phyloP scores from a whole-genome alignment of 1,284 basidiomycete genomes.

The Calocybe gambosa region DNA sequence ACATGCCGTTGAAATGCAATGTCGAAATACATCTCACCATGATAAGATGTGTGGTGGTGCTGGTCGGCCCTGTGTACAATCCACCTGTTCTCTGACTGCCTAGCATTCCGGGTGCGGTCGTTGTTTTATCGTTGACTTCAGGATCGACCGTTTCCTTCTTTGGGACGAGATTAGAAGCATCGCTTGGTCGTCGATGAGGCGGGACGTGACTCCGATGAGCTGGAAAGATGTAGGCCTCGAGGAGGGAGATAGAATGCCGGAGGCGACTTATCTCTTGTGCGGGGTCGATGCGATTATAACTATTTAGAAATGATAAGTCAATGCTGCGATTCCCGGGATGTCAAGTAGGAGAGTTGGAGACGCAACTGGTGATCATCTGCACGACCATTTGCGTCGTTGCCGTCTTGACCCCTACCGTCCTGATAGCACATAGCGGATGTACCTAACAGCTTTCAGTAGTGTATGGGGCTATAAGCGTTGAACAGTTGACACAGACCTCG shows the following conservation, averaged over 20 bases:
- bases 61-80: conserved; percentile 68
- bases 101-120: conserved; percentile 54
- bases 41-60: conserved; percentile 59
- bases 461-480: conserved; percentile 12
- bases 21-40: conserved; percentile 34
- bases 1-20: conserved; percentile 10
- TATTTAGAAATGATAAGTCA: conserved; percentile 21
- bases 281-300: conserved; percentile 58
- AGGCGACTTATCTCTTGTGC: conserved; percentile 66
- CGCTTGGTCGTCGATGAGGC: conserved; percentile 29
- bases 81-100: conserved; percentile 59
- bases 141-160: conserved; percentile 51
- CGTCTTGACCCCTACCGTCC: conserved; percentile 52
- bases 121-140: conserved; percentile 40
- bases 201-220: conserved; percentile 35
- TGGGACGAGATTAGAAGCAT: conserved; percentile 30
- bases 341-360: conserved; percentile 15
- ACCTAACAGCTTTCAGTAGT: conserved; percentile 35
- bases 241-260: conserved; percentile 63
- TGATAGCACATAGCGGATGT: conserved; percentile 74
- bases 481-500: conserved; percentile 45
- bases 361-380: conserved; percentile 55
- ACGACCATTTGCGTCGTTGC: conserved; percentile 39
- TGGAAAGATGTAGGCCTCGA: conserved; percentile 63
- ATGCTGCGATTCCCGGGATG: conserved; percentile 8